phyloP scores from a whole-genome alignment of 768 basidiomycete species.

The Boletus coccyginus region DNA sequence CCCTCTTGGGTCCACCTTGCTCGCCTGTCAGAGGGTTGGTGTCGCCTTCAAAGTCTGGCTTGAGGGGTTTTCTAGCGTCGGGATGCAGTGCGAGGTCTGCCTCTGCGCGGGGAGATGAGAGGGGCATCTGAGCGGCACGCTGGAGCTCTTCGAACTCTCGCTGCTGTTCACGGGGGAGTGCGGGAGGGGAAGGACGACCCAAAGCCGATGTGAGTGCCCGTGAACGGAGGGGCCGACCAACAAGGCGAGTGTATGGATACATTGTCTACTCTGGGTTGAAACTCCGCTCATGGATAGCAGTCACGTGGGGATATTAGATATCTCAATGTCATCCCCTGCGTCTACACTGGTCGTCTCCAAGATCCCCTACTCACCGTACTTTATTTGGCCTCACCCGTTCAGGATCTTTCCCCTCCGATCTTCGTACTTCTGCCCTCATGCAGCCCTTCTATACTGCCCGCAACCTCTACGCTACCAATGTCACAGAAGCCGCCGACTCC shows the following conservation, averaged over 20 bases:
- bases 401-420: too few species aligned
- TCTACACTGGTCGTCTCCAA: too few species aligned
- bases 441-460: too few species aligned
- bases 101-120: conserved; percentile 28
- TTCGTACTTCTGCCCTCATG: too few species aligned
- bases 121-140: conserved; percentile 52
- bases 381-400: too few species aligned
- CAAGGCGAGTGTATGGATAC: neutral
- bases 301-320: too few species aligned
- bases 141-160: conserved; percentile 86
- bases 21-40: conserved; percentile 83
- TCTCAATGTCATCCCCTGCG: too few species aligned
- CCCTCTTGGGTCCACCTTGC: conserved; percentile 80
- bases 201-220: conserved; percentile 35
- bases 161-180: conserved; percentile 73
- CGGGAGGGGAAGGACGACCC: conserved; percentile 67
- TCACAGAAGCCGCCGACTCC: too few species aligned
- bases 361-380: too few species aligned
- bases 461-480: too few species aligned
- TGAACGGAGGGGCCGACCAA: neutral
- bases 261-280: too few species aligned
- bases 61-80: conserved; percentile 57
- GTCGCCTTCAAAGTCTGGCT: conserved; percentile 77
- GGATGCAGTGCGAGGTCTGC: conserved; percentile 57
- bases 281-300: too few species aligned